Evolutionary conservation across 768 basidiomycete species (phyloP).

Genomic region (Lentinula sp.): DNA sequence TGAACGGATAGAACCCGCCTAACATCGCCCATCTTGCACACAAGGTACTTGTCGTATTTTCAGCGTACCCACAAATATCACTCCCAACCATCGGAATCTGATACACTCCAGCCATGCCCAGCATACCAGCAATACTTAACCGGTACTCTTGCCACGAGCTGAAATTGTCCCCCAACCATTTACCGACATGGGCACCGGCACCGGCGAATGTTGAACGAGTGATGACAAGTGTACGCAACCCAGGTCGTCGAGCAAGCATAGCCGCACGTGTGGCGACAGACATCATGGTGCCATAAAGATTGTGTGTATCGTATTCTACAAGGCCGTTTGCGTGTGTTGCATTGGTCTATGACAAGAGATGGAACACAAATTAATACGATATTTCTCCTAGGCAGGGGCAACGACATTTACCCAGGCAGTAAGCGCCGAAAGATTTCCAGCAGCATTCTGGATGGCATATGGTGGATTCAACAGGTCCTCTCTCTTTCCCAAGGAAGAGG

Average conservation of each 20-base stretch:
- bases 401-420: conserved; percentile 44
- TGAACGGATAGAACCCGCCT: conserved; percentile 76
- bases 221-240: conserved; percentile 55
- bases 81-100: conserved; percentile 74
- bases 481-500: conserved; percentile 13
- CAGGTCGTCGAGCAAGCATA: conserved; percentile 58
- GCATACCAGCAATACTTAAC: conserved; percentile 55
- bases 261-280: conserved; percentile 54
- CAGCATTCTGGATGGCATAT: conserved; percentile 56
- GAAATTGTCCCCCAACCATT: conserved; percentile 70
- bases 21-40: conserved; percentile 76
- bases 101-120: conserved; percentile 59
- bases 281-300: conserved; percentile 72
- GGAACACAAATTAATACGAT: background rate
- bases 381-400: no score
- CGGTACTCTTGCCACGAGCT: conserved; percentile 56
- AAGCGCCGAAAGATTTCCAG: conserved; percentile 39
- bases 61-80: conserved; percentile 66
- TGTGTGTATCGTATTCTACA: conserved; percentile 58
- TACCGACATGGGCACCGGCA: conserved; percentile 60
- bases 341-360: conserved; percentile 24
- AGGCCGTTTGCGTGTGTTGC: conserved; percentile 52
- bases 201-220: conserved; percentile 73
- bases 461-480: conserved; percentile 42
- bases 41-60: conserved; percentile 59